Evolutionary conservation across 2,329 filamentous ascomycete species (phyloP), one percentile per base, ranked within the genome.

Genomic region (Nemania diffusa): DNA sequence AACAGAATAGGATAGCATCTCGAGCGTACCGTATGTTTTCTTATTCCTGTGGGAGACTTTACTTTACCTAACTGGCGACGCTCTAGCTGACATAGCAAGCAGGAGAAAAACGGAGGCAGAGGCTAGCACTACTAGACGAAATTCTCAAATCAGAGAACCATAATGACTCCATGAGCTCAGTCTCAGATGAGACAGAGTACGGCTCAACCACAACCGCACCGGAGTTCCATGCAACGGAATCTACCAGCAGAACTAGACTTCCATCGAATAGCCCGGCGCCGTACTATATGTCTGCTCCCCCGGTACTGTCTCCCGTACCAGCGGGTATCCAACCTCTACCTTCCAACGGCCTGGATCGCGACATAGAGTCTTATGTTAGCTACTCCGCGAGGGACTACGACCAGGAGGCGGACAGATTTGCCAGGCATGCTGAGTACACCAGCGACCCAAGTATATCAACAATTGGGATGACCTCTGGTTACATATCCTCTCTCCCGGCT

Each of bases 91-190:
- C 64, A 50, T 55, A 56, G 22, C 56, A 15, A 24, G 20, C 44
- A 83, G 81, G 81, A 44, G 80, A 82, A 69, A 82, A 82, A 69
- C 76, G 80, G 48, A 82, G 80, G 69, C 80, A 82, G 71, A 83
- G 80, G 69, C 74, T 83, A 40, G 80, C 79, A 9, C 71, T 82
- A 1, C 71, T 83, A 26, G 76, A 81, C 56, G 76, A 81, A 42
- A 72, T 83, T 22, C 71, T 82, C 6, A 77, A 78, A 61, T 65
- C 72, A 44, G 75, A 77, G 58, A 72, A 64, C 46, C 72, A 74
- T 32, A 72, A 71, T 34, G 75, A 77, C 56, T 75, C 74, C 1
- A 74, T 73, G 69, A 77, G 75, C 58, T 76, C 74, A 3, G 70
- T 75, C 34, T 77, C 75, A 13, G 74, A 77, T 55, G 75, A 77